A percentile compares a stretch with the other conserved stretches of the same genome.
Conservation (phyloP, 805 yeast species). For the Starmerella sp. region DNA sequence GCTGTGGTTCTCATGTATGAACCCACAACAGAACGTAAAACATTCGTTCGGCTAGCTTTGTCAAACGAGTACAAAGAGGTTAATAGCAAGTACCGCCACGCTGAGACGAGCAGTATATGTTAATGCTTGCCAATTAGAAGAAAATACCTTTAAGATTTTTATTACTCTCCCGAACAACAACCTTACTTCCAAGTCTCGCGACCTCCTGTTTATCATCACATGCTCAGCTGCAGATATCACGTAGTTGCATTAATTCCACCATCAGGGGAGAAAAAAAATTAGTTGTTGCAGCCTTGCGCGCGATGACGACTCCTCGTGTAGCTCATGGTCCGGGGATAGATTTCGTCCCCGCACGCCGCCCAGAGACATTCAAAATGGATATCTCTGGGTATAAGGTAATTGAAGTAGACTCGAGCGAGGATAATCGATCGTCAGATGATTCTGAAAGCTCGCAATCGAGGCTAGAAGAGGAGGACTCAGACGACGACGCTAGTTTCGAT, state of each 20-base stretch:
- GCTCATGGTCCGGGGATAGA: conserved; percentile 19
- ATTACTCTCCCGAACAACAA: no score
- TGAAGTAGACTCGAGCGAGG: not conserved
- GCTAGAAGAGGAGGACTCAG: not conserved
- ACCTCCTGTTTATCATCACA: not conserved
- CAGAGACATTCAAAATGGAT: conserved; percentile 34
- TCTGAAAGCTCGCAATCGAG: not conserved
- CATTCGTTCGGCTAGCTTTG: no score
- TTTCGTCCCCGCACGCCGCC: conserved; percentile 50
- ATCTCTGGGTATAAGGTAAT: conserved; percentile 13
- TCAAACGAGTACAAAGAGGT: no score
- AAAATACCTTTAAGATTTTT: no score
- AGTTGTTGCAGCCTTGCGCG: not conserved
- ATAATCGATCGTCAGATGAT: not conserved
- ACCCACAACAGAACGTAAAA: no score
- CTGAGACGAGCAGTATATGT: no score
- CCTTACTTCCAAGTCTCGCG: not conserved
- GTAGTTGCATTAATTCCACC: not conserved
- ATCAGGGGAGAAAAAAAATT: not conserved
- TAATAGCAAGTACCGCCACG: no score
- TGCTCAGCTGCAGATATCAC: not conserved
- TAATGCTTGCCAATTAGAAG: no score
- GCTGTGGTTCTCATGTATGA: no score
- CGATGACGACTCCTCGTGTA: conserved; percentile 7
- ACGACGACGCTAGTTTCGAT: conserved; percentile 3